Evolutionary conservation across 306 rosid genomes (phyloP).

Genomic region (Rosa chinensis): DNA sequence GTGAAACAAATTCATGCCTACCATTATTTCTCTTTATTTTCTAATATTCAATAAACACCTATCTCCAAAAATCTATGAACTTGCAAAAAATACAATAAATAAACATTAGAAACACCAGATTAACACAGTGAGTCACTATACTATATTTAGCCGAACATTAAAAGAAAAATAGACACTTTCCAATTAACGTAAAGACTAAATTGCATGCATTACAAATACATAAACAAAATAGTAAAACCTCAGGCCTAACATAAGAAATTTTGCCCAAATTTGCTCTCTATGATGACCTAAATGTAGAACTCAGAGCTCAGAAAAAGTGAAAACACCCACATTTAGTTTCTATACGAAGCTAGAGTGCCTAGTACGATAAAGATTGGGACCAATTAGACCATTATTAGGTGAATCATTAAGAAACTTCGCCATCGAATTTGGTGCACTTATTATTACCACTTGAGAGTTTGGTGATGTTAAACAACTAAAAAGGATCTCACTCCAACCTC

Average conservation of each 20-base stretch:
- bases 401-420: background rate
- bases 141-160: too few relatives aligned
- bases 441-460: background rate
- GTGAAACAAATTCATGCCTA: conserved; percentile 32
- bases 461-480: background rate
- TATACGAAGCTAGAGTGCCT: background rate
- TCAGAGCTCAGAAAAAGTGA: too few relatives aligned
- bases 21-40: background rate
- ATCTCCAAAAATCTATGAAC: background rate
- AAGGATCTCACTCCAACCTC: conserved; percentile 7
- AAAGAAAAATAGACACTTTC: too few relatives aligned
- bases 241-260: too few relatives aligned
- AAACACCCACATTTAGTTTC: background rate
- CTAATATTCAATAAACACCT: background rate
- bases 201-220: too few relatives aligned
- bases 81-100: background rate
- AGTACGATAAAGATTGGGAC: background rate
- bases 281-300: too few relatives aligned
- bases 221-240: too few relatives aligned
- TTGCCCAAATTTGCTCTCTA: too few relatives aligned
- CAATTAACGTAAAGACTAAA: too few relatives aligned
- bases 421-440: conserved; percentile 5
- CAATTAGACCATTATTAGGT: background rate
- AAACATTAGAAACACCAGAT: background rate
- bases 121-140: background rate